phyloP scores from a whole-genome alignment of 805 yeast species.

The Tetrapisispora namnaoensis region DNA sequence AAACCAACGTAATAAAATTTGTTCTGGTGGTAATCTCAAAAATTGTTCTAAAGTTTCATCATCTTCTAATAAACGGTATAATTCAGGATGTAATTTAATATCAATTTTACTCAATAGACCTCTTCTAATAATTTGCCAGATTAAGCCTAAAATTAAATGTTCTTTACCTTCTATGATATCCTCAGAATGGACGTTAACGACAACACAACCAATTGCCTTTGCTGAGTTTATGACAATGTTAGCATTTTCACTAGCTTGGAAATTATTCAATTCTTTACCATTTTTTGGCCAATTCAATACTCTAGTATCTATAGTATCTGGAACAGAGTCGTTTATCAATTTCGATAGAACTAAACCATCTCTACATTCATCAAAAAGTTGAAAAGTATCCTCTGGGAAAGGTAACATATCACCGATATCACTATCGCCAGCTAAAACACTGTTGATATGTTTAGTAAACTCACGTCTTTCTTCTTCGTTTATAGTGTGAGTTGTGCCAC shows the following conservation, averaged over 20 bases:
- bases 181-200: conserved; percentile 93
- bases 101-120: conserved; percentile 92
- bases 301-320: conserved; percentile 96
- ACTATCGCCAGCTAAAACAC: conserved; percentile 80
- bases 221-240: conserved; percentile 97
- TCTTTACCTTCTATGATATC: conserved; percentile 92
- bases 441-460: conserved; percentile 91
- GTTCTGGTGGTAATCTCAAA: conserved; percentile 94
- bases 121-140: conserved; percentile 97
- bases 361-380: conserved; percentile 90
- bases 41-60: conserved; percentile 97
- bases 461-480: conserved; percentile 95
- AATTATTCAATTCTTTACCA: conserved; percentile 76
- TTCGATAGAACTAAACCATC: conserved; percentile 91
- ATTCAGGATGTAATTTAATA: conserved; percentile 91
- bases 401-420: conserved; percentile 82
- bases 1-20: conserved; percentile 93
- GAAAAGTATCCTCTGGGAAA: conserved; percentile 87
- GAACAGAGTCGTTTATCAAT: conserved; percentile 93
- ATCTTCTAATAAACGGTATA: conserved; percentile 87
- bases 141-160: conserved; percentile 80
- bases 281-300: conserved; percentile 82
- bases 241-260: conserved; percentile 94
- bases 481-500: conserved; percentile 92
- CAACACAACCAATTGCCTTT: conserved; percentile 97